Conservation (phyloP, 148 eudicot genomes). For the Nepenthes mirabilis region DNA sequence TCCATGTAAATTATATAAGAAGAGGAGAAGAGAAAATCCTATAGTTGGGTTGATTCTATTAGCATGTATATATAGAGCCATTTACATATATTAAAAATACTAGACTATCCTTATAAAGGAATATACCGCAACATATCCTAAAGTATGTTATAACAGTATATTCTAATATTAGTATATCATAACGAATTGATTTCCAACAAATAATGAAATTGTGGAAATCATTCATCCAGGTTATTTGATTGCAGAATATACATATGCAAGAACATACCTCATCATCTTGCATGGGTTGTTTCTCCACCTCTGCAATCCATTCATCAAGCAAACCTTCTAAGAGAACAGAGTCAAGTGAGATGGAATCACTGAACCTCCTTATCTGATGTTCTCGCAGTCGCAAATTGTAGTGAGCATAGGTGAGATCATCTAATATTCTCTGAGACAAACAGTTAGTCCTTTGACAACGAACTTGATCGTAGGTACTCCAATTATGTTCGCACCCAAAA, state of each 20-base stretch:
- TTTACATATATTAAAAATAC: no score
- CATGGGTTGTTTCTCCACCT: conserved; percentile 41
- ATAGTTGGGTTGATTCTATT: no score
- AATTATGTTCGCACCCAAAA: conserved; percentile 74
- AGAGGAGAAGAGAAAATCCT: no score
- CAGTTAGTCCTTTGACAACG: conserved; percentile 40
- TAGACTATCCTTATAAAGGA: no score
- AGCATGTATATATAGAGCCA: no score
- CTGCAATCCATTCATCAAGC: conserved; percentile 68
- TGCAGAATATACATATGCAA: background rate
- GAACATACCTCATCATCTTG: conserved; percentile 68
- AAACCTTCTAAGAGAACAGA: conserved; percentile 59
- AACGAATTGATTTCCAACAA: background rate
- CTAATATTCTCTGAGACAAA: conserved; percentile 55
- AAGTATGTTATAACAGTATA: no score
- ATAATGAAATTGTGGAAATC: background rate
- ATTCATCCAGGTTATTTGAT: background rate
- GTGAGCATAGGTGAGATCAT: conserved; percentile 60
- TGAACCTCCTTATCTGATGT: conserved; percentile 48
- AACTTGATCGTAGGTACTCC: conserved; percentile 74
- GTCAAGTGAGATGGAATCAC: conserved; percentile 41
- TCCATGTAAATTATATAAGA: no score
- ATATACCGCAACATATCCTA: no score
- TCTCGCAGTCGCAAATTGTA: conserved; percentile 87
- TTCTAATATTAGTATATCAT: no score